Evolutionary conservation across 805 yeast species (phyloP), one percentile per base, ranked within the genome.

Genomic region (Tetrapisispora taiwanensis): DNA sequence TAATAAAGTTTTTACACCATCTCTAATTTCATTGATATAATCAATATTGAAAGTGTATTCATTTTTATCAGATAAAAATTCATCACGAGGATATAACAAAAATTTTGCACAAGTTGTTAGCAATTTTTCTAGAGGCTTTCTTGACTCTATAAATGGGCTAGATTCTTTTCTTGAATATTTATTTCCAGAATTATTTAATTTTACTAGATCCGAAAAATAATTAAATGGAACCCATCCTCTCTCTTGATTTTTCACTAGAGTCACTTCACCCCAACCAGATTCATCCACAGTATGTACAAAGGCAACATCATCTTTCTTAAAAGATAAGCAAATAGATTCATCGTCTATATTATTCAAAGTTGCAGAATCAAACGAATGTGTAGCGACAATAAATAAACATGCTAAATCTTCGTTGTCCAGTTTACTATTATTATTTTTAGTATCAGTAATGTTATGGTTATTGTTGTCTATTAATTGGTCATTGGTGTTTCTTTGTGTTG

Each of bases 221-320:
- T 84, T 84, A 73, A 84, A 79, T 3, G 94, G 94, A 15, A 84
- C 85, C 94, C 94, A 84, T 15, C 94, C 94, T 49, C 87, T 66
- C 52, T 73, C 72, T 42, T 79, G 66, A 13, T 79, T 69, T 45
- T 76, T 79, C 8, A 84, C 63, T 32, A 83, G 56, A 0, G 89
- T 84, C 2, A 84, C 92, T 59, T 84, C 94, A 47, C 89, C 90
- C 94, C 94, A 84, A 0, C 92, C 94, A 18, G 87, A 79, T 44
- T 80, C 81, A 59, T 84, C 92, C 19, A 83, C 75, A 7, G 84
- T 75, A 54, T 83, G 88, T 4, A 84, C 84, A 60, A 83, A 84
- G 0, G 86, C 89, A 40, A 81, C 65, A 52, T 82, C 92, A 49
- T 76, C 74, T 49, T 75, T 76, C 19, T 75, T 74, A 58, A 84